Conservation (phyloP, 2,329 filamentous ascomycete genomes). For the Fusarium marasasianum region DNA sequence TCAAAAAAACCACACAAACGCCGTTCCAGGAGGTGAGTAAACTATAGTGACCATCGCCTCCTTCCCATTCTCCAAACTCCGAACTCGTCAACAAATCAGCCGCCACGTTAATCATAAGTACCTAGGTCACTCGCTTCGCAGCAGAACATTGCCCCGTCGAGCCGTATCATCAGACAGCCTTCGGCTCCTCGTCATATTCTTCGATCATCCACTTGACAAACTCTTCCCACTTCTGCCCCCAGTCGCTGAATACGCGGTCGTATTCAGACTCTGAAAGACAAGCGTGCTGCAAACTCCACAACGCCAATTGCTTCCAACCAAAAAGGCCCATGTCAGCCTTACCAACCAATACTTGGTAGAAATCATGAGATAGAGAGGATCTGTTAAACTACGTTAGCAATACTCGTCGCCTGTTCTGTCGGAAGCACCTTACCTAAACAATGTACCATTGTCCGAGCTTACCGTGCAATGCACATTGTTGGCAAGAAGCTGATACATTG, state of each 20-base stretch:
- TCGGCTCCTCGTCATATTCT: constrained; percentile 45
- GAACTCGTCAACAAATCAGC: not conserved
- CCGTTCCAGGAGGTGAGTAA: not conserved
- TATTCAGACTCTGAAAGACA: constrained; percentile 60
- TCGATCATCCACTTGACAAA: constrained; percentile 65
- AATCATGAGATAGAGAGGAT: constrained; percentile 78
- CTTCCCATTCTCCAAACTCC: constrained; percentile 19
- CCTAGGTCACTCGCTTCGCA: too few relatives aligned
- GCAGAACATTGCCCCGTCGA: not conserved
- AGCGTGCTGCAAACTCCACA: constrained; percentile 71
- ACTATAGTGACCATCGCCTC: not conserved
- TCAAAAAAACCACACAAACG: not conserved
- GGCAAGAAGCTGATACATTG: constrained; percentile 74
- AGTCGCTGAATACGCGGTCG: constrained; percentile 51
- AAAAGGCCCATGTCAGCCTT: constrained; percentile 72
- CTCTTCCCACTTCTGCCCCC: constrained; percentile 64
- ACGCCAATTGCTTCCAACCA: constrained; percentile 74
- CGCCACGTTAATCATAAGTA: not conserved
- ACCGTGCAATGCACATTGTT: constrained; percentile 78
- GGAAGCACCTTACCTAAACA: constrained; percentile 67
- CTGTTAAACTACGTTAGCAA: constrained; percentile 49
- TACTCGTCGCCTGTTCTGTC: not conserved
- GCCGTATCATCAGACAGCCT: not conserved
- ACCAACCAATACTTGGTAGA: constrained; percentile 79
- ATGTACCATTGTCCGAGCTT: constrained; percentile 78